Evolutionary conservation across 306 rosid genomes (phyloP).

Genomic region (Casuarina equisetifolia): DNA sequence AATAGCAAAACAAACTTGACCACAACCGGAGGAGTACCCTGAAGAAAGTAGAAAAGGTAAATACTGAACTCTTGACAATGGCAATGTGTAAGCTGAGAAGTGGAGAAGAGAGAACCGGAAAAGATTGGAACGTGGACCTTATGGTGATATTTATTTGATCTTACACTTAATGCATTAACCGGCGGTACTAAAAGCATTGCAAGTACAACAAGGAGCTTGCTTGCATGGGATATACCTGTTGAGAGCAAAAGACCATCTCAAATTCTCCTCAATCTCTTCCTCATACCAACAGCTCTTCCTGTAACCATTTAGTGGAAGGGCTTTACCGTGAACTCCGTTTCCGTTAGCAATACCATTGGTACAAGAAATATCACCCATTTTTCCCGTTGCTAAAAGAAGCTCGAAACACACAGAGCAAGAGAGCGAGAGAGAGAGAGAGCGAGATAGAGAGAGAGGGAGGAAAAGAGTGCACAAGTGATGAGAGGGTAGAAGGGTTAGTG

Average conservation of each 20-base stretch:
- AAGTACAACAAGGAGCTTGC: not conserved
- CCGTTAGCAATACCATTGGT: conserved; percentile 59
- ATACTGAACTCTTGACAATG: not conserved
- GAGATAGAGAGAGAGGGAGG: conserved; percentile 4
- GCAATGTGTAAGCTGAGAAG: not conserved
- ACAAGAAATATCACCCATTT: conserved; percentile 74
- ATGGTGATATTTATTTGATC: not conserved
- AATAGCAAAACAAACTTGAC: too few relatives aligned
- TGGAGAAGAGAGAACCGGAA: not conserved
- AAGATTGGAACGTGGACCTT: not conserved
- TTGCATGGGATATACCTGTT: conserved; percentile 52
- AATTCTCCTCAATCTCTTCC: conserved; percentile 91
- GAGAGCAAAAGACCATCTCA: conserved; percentile 97
- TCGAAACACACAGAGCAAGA: not conserved
- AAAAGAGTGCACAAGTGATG: conserved; percentile 12
- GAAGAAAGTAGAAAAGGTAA: too few relatives aligned
- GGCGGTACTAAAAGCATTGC: not conserved
- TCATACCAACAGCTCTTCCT: conserved; percentile 98
- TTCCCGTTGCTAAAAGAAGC: conserved; percentile 11
- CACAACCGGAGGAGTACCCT: too few relatives aligned
- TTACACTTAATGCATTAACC: not conserved
- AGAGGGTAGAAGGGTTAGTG: conserved; percentile 32
- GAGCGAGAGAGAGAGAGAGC: conserved; percentile 13
- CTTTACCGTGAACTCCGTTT: conserved; percentile 55
- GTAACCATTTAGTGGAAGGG: conserved; percentile 68